Conservation (phyloP, 805 yeast species). For the Yamadazyma akitaensis region DNA sequence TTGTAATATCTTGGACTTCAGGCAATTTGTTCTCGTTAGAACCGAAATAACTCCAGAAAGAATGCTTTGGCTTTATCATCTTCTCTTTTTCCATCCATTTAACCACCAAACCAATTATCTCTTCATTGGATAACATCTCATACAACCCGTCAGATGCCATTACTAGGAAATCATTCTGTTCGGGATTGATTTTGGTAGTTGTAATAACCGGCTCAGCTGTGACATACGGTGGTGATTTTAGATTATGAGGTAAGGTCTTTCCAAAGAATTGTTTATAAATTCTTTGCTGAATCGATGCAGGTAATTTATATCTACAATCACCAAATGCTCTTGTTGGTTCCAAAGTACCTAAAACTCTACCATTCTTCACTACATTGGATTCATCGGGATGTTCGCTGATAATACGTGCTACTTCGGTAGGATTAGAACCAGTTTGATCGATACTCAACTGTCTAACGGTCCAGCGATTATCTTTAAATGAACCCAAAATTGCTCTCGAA, state of each 20-base stretch:
- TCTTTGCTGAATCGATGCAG: constrained; percentile 68
- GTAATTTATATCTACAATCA: constrained; percentile 90
- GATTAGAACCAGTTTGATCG: constrained; percentile 94
- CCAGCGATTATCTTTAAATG: constrained; percentile 71
- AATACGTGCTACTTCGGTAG: constrained; percentile 79
- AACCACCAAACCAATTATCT: constrained; percentile 86
- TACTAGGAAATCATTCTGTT: constrained; percentile 79
- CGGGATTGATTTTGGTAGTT: constrained; percentile 68
- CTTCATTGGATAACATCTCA: constrained; percentile 89
- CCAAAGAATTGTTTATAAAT: constrained; percentile 79
- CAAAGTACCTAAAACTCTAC: constrained; percentile 86
- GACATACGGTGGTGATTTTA: constrained; percentile 92
- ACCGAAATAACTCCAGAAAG: constrained; percentile 45
- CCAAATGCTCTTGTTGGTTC: constrained; percentile 98
- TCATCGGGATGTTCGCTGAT: constrained; percentile 89
- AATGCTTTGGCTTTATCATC: constrained; percentile 50
- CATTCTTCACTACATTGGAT: constrained; percentile 75
- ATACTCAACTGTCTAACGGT: constrained; percentile 80
- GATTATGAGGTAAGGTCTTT: constrained; percentile 65
- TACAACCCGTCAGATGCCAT: constrained; percentile 93
- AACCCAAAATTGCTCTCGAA: constrained; percentile 86
- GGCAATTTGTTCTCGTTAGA: constrained; percentile 53
- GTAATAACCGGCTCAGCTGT: constrained; percentile 95
- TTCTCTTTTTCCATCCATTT: constrained; percentile 85
- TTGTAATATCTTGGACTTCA: constrained; percentile 59